Conservation (phyloP, 1,284 basidiomycete genomes). For the Cryptococcus sp. region DNA sequence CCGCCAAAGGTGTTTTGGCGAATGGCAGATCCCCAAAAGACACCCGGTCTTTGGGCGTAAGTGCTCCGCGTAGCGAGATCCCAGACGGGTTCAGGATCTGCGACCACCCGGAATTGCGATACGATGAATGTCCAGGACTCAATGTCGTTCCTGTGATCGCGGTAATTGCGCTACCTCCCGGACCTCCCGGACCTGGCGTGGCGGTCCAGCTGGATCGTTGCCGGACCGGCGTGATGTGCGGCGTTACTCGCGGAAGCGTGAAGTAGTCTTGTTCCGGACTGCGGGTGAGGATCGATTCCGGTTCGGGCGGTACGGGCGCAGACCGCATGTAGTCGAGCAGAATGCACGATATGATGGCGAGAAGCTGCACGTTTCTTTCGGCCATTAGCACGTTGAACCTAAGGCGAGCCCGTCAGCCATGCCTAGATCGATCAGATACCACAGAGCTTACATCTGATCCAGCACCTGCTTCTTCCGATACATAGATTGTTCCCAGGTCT, state of each 20-base stretch:
- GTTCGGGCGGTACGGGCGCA: slow-evolving; percentile 25
- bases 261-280: slow-evolving; percentile 51
- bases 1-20: slow-evolving; percentile 26
- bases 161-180: too few relatives aligned
- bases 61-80: slow-evolving; percentile 35
- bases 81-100: slow-evolving; percentile 44
- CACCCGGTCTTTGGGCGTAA: slow-evolving; percentile 40
- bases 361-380: slow-evolving; percentile 74
- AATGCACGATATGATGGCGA: slow-evolving; percentile 73
- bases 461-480: slow-evolving; percentile 41
- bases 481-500: slow-evolving; percentile 43
- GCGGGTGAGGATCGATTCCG: slow-evolving; percentile 24
- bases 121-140: slow-evolving; percentile 24
- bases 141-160: neutral
- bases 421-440: neutral
- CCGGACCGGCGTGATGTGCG: slow-evolving; percentile 12
- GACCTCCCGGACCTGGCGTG: slow-evolving; percentile 3
- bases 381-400: slow-evolving; percentile 68
- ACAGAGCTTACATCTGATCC: slow-evolving; percentile 36
- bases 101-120: slow-evolving; percentile 45
- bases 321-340: slow-evolving; percentile 56
- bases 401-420: slow-evolving; percentile 16
- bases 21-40: slow-evolving; percentile 35
- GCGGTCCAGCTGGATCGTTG: slow-evolving; percentile 10
- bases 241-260: slow-evolving; percentile 29